Base-by-base conservation (phyloP, 2,329 filamentous ascomycete genomes). In the Apiospora marii region DNA sequence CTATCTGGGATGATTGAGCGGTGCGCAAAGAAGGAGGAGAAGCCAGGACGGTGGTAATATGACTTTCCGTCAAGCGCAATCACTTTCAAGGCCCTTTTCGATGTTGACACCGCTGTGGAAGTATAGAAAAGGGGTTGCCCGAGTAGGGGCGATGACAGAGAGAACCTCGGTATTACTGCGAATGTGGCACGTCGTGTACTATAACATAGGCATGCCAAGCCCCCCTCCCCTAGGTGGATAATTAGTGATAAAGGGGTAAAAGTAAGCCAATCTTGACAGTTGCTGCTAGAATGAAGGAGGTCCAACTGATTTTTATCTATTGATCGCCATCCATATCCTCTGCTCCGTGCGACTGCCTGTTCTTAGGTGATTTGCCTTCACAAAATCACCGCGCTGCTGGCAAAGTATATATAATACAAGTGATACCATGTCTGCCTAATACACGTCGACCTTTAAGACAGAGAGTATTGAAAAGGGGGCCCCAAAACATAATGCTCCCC, bases 1-100 rank as follows among this genome's bases (percentile, higher is more conserved):
- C 93, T n/a, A 87, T 98, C 37, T 98, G 96, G 96, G 92, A 96
- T 73, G 93, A 92, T 79, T 92, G 80, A 83, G 16, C 14, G 14
- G 67, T 0, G 58, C 34, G 3, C 2, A 0, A 61, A 22, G 58
- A n/a, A 41, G 58, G 34, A 41, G 37, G 37, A 41, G 37, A 41
- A 41, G 37, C 6, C 22, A 22, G 30, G 34, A 14, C 34, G 34
- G 34, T 41, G 30, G 16, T 61, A 5, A 19, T 7, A 37, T 61
- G 53, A 2, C 53, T 22, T 19, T 61, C 22, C 22, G 16, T 12
- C 53, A 19, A 7, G 43, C 7, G n/a, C 22, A 49, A n/a, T 22
- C 1, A 10, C 46, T 49, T n/a, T 22, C 30, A 3, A 61, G 1
- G 3, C 7, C 2, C 34, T 22, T n/a, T 41, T 22, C 16, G 13